Base-by-base conservation (phyloP, 1,284 basidiomycete species). In the Boletus sp. region DNA sequence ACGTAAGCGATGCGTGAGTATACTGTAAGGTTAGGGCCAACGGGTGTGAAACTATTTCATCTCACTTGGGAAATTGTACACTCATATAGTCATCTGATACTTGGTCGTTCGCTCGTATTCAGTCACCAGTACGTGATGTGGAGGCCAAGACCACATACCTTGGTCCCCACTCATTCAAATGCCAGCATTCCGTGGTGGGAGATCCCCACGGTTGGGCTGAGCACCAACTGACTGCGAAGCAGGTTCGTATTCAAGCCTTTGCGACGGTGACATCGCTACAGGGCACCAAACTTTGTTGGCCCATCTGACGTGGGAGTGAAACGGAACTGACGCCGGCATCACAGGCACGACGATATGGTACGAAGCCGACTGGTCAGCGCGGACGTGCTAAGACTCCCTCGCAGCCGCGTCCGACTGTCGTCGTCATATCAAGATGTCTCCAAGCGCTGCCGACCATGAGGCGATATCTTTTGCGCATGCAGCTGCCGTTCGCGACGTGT, bases 401-500 rank as follows among this genome's bases (percentile, higher is more conserved):
- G 36, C 17, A 10, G 35, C 14, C 26, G 8, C 16, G 4, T 19
- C 27, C 12, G 10, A 16, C 16, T 33, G 32, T 16, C 16, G 4
- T 17, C 10, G 6, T 39, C 23, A 33, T 16, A 32, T 30, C 27
- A 37, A 26, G 12, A 52, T 60, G 58, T 35, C 36, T 30, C 14
- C 32, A 19, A 20, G 30, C n/a, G 8, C 22, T 19, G 8, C 36
- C n/a, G 2, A 17, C 17, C 0, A n/a, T 19, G 16, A 20, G 19
- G 19, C 8, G 7, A 45, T 41, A 2, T 4, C 9, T 17, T 16
- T 17, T 1, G 20, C 3, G 2, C 16, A 30, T 35, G 46, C 8
- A 19, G 23, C 34, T 23, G 38, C 44, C 1, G 17, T 30, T 40
- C 56, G 40, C 8, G 40, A 50, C 8, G 53, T 59, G 22, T 26